Base-by-base conservation (phyloP, 1,139 yeast species). In the Suhomyces yuchorum region DNA sequence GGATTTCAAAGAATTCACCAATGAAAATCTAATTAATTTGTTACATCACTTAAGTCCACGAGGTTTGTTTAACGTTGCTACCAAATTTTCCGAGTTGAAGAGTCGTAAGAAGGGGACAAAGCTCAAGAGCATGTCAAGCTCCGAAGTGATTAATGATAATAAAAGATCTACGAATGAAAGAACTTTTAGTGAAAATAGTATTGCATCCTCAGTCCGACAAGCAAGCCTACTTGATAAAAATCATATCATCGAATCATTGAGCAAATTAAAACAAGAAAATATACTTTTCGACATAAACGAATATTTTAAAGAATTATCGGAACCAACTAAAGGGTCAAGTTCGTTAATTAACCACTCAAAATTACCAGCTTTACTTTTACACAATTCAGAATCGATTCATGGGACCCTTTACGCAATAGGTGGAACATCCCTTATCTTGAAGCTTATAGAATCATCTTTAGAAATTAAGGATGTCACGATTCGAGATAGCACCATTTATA, bases 371-470 rank as follows among this genome's bases (percentile, higher is more conserved):
- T 47, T 49, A 14, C 18, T 61, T 11, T 52, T 55, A 37, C 72
- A 71, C 45, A 57, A 59, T 15, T 56, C 72, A 1, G 52, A 53
- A n/a, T 63, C 76, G 0, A 51, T 73, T 2, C 63, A 68, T 50
- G 66, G 61, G 23, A 63, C 69, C 1, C 56, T 75, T 4, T 71
- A 71, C 48, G 56, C 66, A 12, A 56, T 70, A 23, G 78, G 80
- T 1, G 79, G 79, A 0, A 54, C 73, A 0, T 60, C 70, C 1
- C 51, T 74, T 4, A 42, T 75, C 12, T 51, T 75, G 11, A 59
- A 64, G 30, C 46, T 68, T 23, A 56, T 73, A 2, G 79, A 75
- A 50, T 50, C 55, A 2, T 56, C 68, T 3, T 50, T 65, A 8
- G 63, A 58, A 37, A 43, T 48, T 18, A 30, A 51, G 33, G 44